Percentiles rank a stretch among this genome's conserved stretches.
phyloP scores from a whole-genome alignment of 2,329 filamentous ascomycete species.

The Pezicula carpinea region DNA sequence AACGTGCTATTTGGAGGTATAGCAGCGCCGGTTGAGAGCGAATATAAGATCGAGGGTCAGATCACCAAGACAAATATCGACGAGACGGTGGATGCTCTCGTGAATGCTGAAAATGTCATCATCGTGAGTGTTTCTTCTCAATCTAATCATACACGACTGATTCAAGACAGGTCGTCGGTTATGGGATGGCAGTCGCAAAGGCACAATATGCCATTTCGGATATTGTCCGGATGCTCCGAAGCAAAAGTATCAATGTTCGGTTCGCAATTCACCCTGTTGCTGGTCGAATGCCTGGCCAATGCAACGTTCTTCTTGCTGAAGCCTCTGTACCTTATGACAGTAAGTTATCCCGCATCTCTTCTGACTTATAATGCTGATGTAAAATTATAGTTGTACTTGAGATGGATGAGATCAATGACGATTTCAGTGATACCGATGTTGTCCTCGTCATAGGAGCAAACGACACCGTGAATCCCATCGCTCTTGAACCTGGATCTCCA shows the following conservation, averaged over 20 bases:
- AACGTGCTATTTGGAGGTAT: slow-evolving; percentile 88
- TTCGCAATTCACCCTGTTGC: slow-evolving; percentile 91
- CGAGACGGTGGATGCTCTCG: slow-evolving; percentile 71
- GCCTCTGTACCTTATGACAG: slow-evolving; percentile 84
- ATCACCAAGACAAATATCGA: slow-evolving; percentile 76
- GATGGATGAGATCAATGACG: slow-evolving; percentile 96
- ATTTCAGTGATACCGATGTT: slow-evolving; percentile 80
- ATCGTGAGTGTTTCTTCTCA: slow-evolving; percentile 45
- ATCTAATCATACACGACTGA: slow-evolving; percentile 9
- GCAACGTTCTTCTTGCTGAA: slow-evolving; percentile 85
- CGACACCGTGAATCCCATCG: slow-evolving; percentile 88
- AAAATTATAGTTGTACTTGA: slow-evolving; percentile 63
- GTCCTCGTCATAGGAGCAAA: slow-evolving; percentile 89
- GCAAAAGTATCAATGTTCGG: slow-evolving; percentile 73
- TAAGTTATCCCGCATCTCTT: slow-evolving; percentile 23
- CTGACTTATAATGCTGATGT: slow-evolving; percentile 12
- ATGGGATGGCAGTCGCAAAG: slow-evolving; percentile 92
- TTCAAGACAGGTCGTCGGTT: slow-evolving; percentile 60
- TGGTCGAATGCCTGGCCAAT: slow-evolving; percentile 89
- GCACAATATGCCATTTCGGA: slow-evolving; percentile 87
- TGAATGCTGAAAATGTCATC: slow-evolving; percentile 78
- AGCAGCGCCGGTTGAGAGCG: slow-evolving; percentile 53
- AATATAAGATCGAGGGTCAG: slow-evolving; percentile 74
- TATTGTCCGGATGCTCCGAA: slow-evolving; percentile 69
- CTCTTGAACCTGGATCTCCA: slow-evolving; percentile 73